Evolutionary conservation across 2,329 filamentous ascomycete species (phyloP), one percentile per base, ranked within the genome.

Genomic region (Tolypocladium amazonense): DNA sequence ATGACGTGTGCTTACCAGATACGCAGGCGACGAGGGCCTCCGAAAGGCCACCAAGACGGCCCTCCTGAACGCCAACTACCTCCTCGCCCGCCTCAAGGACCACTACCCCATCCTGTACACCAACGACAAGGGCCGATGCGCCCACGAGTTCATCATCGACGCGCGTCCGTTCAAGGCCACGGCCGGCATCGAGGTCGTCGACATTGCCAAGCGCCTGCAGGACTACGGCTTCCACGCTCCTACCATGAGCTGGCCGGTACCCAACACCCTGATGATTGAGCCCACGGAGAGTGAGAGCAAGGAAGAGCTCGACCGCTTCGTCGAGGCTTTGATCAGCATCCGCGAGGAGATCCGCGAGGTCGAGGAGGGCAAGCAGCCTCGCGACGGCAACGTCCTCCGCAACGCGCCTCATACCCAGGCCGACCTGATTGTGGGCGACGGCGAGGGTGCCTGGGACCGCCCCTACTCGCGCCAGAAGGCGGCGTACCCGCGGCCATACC

Each of bases 201-300:
- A 97, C 70, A 89, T 97, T 65, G 93, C 93, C 69, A 97, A 97
- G 81, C 90, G 93, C 63, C 85, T 97, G 25, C 92, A 97, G 75
- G 93, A 97, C 72, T 97, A 96, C 72, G 93, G 93, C 50, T 97
- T 97, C 84, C 93, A 97, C 75, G 90, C 92, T 1, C 93, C 93
- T 0, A 97, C 93, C 58, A 97, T 97, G 93, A 92, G 87, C 72
- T 97, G 90, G 90, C 93, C 93, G 1, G 92, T 97, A 2, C 84
- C 90, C 58, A 95, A 95, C 76, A 97, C 93, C 0, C 84, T 97
- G 53, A 97, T 97, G 93, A 96, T 97, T 65, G 93, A 97, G 78
- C 93, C 93, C 2, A 97, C 93, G 0, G 93, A 97, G 77, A 92
- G 88, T 18, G 93, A 97, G 79, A 90, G 85, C 75, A 92, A 94